Evolutionary conservation across 768 basidiomycete genomes (phyloP).

Genomic region (Macrolepiota fuliginosa): DNA sequence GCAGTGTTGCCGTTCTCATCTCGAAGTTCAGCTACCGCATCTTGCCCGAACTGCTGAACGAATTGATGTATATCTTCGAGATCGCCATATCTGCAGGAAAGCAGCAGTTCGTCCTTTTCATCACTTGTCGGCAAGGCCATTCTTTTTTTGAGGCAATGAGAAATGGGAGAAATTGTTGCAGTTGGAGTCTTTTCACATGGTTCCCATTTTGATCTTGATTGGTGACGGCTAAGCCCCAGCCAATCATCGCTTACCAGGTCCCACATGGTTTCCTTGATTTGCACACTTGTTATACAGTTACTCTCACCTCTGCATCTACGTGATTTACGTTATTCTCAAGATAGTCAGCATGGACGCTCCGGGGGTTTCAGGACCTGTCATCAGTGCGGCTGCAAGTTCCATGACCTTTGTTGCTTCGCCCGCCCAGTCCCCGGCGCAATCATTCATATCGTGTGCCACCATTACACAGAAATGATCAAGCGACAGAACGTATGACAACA

Average conservation of each 20-base stretch:
- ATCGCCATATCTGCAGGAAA: constrained; percentile 88
- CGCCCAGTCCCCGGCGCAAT: neutral
- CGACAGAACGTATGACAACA: neutral
- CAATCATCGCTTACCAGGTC: neutral
- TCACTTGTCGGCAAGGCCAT: constrained; percentile 38
- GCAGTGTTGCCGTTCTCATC: constrained; percentile 81
- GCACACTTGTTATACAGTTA: neutral
- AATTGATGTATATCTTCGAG: constrained; percentile 73
- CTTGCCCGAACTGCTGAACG: constrained; percentile 52
- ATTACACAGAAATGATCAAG: neutral
- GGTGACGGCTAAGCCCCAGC: neutral
- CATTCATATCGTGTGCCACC: neutral
- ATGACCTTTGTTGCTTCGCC: neutral
- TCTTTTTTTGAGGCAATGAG: constrained; percentile 11
- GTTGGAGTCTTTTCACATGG: neutral
- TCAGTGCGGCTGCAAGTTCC: too few species aligned
- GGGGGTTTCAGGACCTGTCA: too few species aligned
- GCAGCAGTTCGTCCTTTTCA: constrained; percentile 70
- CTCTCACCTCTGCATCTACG: neutral
- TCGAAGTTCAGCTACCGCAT: constrained; percentile 43
- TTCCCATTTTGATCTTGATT: neutral
- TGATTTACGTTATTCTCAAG: neutral
- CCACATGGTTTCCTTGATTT: neutral
- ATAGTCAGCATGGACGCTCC: too few species aligned
- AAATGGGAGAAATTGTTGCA: constrained; percentile 2